Conservation (phyloP, 2,329 filamentous ascomycete genomes). For the Neonectria ditissima region DNA sequence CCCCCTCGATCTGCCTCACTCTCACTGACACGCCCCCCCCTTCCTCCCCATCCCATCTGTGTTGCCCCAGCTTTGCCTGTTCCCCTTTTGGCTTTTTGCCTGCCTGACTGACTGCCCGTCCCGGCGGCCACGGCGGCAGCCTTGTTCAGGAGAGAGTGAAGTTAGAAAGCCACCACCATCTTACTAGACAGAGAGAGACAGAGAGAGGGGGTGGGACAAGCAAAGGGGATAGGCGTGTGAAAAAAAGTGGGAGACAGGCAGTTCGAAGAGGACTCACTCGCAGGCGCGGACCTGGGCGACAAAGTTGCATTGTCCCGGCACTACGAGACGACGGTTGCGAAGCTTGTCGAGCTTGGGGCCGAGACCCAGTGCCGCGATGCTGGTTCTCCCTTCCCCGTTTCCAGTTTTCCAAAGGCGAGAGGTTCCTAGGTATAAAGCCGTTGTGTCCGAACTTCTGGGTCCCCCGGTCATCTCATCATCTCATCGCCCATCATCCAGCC, state of each 20-base stretch:
- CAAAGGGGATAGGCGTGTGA: too few relatives aligned
- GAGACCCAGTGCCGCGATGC: constrained; percentile 36
- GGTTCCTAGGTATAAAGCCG: constrained; percentile 43
- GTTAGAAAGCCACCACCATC: constrained; percentile 14
- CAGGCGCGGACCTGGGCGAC: constrained; percentile 16
- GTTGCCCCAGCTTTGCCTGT: constrained; percentile 9
- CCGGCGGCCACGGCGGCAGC: constrained; percentile 22
- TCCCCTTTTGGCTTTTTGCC: constrained; percentile 12
- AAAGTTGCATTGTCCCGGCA: constrained; percentile 33
- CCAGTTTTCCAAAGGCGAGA: constrained; percentile 13
- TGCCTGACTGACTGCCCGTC: constrained; percentile 9
- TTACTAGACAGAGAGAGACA: not conserved
- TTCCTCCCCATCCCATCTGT: not conserved
- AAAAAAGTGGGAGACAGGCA: constrained; percentile 33
- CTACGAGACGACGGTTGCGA: constrained; percentile 38
- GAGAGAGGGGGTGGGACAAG: constrained; percentile 23
- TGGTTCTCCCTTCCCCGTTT: constrained; percentile 32
- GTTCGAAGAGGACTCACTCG: not conserved
- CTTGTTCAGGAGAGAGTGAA: constrained; percentile 27
- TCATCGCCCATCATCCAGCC: constrained; percentile 17
- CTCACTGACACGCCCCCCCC: not conserved
- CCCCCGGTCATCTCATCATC: constrained; percentile 16
- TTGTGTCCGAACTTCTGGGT: constrained; percentile 42
- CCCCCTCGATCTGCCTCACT: constrained; percentile 1
- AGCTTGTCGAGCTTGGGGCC: constrained; percentile 36